Evolutionary conservation across 1,284 basidiomycete species (phyloP).

Genomic region (Malassezia obtusa): DNA sequence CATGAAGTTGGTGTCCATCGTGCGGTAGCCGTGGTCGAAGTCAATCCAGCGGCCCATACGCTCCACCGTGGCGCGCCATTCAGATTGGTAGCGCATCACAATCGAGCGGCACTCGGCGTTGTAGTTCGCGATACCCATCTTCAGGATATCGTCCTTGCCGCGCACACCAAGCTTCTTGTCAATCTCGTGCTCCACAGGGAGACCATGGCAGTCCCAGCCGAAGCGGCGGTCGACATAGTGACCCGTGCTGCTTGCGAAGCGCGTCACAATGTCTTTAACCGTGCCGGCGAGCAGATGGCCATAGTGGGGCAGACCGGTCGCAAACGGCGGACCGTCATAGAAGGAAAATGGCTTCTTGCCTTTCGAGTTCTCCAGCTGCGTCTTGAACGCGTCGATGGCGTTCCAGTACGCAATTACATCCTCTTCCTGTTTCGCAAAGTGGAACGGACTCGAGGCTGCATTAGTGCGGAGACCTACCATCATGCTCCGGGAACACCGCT

Average conservation of each 20-base stretch:
- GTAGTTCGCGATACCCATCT: conserved; percentile 93
- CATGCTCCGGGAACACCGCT: conserved; percentile 18
- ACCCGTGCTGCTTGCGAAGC: conserved; percentile 86
- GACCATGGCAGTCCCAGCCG: conserved; percentile 98
- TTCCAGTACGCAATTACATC: conserved; percentile 86
- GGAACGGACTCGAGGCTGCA: conserved; percentile 60
- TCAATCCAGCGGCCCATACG: conserved; percentile 99
- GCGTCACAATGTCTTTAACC: conserved; percentile 96
- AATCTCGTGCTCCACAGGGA: conserved; percentile 98
- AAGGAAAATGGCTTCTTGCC: conserved; percentile 82
- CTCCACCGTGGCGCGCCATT: conserved; percentile 91
- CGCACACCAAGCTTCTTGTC: conserved; percentile 92
- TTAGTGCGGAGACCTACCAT: conserved; percentile 1
- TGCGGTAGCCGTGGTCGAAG: conserved; percentile 99
- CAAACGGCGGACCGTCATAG: conserved; percentile 96
- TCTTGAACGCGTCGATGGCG: conserved; percentile 95
- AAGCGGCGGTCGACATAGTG: conserved; percentile 90
- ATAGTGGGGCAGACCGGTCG: conserved; percentile 93
- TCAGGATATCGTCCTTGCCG: conserved; percentile 83
- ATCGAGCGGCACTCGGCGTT: conserved; percentile 93
- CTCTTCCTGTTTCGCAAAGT: conserved; percentile 83
- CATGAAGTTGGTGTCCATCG: conserved; percentile 86
- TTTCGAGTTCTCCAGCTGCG: conserved; percentile 80
- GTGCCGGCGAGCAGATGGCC: conserved; percentile 59
- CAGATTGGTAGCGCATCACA: conserved; percentile 90